Evolutionary conservation across 2,329 filamentous ascomycete genomes (phyloP), one percentile per base, ranked within the genome.

Genomic region (Phialemoniopsis sp.): DNA sequence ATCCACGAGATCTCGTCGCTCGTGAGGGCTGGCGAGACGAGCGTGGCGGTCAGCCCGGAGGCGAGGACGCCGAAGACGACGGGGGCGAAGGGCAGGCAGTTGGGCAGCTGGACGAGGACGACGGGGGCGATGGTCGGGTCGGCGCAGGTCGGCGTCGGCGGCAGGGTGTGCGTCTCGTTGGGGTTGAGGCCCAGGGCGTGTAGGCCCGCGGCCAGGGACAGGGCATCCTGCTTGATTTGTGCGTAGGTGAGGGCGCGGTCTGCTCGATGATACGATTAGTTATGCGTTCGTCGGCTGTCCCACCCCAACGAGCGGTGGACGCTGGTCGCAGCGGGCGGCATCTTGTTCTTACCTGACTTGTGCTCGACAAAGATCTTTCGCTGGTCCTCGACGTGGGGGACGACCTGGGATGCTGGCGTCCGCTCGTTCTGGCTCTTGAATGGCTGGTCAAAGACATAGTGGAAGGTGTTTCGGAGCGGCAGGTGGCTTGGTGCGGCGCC

Each of bases 51-150:
- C 19, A 66, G 48, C 2, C 64, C 63, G 4, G 65, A 53, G 8
- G 65, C 65, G 18, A 67, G 49, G n/a, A 53, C 46, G 33, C 64
- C 65, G 34, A 66, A 50, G 3, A 63, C 21, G 8, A 60, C 38
- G 1, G 63, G 55, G 1, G 57, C 54, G 28, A 67, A 66, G n/a
- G 58, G 53, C 2, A 67, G 51, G 37, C 57, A 64, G 47, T 68
- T 68, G 30, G 65, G 64, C 9, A 68, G 53, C 42, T 68, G 65
- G 43, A 68, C 52, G 19, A 68, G 55, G 17, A 68, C 63, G 13
- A 68, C 53, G 3, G 65, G 64, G 0, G 64, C 60, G 36, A 68
- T 50, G 41, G 67, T 57, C 4, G 65, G 62, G 1, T 52, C 44
- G 4, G 54, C 41, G 35, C 65, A 68, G 12, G 63, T 58, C 8